Evolutionary conservation across 164 flowering plant species (phyloP), one percentile per base, ranked within the genome.

Genomic region (Protea cynaroides): DNA sequence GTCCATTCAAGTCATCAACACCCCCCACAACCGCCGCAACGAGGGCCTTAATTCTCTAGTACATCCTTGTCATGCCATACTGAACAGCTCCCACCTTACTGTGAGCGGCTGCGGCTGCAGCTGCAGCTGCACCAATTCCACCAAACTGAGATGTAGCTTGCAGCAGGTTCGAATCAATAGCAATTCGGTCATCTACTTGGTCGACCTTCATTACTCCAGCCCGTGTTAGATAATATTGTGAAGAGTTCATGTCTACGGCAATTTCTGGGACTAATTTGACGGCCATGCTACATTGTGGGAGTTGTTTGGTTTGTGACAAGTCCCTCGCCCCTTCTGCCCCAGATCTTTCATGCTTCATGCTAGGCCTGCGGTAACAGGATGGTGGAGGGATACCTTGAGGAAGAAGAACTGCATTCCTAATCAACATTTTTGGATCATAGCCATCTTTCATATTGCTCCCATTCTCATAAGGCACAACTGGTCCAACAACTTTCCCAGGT

Each of bases 21-120:
- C 10, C 13, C 46, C 46, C 46, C 40, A 4, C 9, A 4, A 37
- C 40, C 40, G 7, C 40, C n/a, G n/a, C n/a, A n/a, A n/a, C n/a
- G n/a, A n/a, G n/a, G 5, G 34, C 34, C 49, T 15, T 5, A 5
- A 10, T 38, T 51, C 19, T 53, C 66, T 80, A 86, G 63, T 83
- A 87, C 92, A 89, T 86, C 56, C 81, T 80, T 21, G 88, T 69
- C 82, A 84, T 67, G 53, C 93, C 92, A 72, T 53, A 84, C 67
- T 82, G 90, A 70, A 89, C 81, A 50, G 85, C 47, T n/a, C 88
- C 89, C 11, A 84, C 79, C 62, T 87, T 86, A 51, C 96, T 75
- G 65, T 83, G 86, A 56, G 84, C 76, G 44, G 88, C 81, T 0
- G 74, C 76, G 0, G 75, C 64, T 7, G 84, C 75, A 7, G 80